phyloP scores from a whole-genome alignment of 768 basidiomycete species.

The Pleurotus giganteus region DNA sequence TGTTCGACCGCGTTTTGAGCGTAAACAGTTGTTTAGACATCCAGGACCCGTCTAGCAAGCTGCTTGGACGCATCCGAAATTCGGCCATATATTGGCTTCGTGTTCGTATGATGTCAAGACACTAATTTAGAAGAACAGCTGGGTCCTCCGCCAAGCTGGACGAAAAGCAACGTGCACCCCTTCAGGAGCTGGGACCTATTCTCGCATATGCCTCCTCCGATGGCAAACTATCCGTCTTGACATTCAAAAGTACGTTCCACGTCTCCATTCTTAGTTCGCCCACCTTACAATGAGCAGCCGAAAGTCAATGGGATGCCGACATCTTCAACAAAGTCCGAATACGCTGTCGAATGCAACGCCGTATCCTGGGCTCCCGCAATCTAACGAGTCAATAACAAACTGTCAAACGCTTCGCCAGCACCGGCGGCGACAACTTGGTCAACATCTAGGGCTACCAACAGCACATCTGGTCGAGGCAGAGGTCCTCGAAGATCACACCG shows the following conservation, averaged over 20 bases:
- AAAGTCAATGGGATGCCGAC: slow-evolving; percentile 93
- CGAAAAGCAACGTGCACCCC: slow-evolving; percentile 97
- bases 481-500: slow-evolving; percentile 85
- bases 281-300: slow-evolving; percentile 51
- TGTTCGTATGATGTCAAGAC: slow-evolving; percentile 98
- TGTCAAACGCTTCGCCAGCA: slow-evolving; percentile 91
- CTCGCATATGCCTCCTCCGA: slow-evolving; percentile 97
- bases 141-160: slow-evolving; percentile 64
- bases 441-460: slow-evolving; percentile 92
- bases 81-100: slow-evolving; percentile 94
- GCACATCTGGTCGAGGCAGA: slow-evolving; percentile 86
- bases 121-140: slow-evolving; percentile 97
- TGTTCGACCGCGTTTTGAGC: slow-evolving; percentile 1
- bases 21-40: slow-evolving; percentile 67
- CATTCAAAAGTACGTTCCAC: slow-evolving; percentile 83
- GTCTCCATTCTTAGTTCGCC: not conserved
- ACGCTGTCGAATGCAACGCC: slow-evolving; percentile 95
- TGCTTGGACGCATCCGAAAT: slow-evolving; percentile 98
- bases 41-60: slow-evolving; percentile 98
- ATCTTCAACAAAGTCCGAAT: slow-evolving; percentile 95
- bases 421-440: slow-evolving; percentile 94
- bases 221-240: slow-evolving; percentile 93
- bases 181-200: slow-evolving; percentile 95
- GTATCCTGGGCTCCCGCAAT: slow-evolving; percentile 97
- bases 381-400: slow-evolving; percentile 62